Evolutionary conservation across 805 yeast species (phyloP).

Genomic region (Debaryomyces castellii): DNA sequence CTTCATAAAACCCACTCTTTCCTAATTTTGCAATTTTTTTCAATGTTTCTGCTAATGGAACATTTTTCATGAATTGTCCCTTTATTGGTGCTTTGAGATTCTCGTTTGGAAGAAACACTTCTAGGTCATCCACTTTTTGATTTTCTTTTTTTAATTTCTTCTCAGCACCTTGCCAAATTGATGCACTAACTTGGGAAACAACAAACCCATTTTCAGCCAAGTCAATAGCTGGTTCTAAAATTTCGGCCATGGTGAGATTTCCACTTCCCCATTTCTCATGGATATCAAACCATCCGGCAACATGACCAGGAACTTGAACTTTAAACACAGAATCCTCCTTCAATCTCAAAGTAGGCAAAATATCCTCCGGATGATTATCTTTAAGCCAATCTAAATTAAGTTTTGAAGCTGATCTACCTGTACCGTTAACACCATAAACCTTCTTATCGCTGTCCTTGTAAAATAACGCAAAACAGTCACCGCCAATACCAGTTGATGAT

Average conservation of each 20-base stretch:
- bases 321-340: slow-evolving; percentile 54
- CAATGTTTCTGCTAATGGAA: slow-evolving; percentile 52
- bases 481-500: slow-evolving; percentile 63
- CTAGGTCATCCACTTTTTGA: slow-evolving; percentile 24
- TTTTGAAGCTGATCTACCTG: slow-evolving; percentile 64
- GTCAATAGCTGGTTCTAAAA: slow-evolving; percentile 64
- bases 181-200: slow-evolving; percentile 58
- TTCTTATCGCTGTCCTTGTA: slow-evolving; percentile 49
- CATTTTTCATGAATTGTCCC: slow-evolving; percentile 59
- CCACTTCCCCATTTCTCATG: slow-evolving; percentile 72
- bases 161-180: slow-evolving; percentile 45
- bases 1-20: slow-evolving; percentile 66
- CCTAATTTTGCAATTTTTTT: slow-evolving; percentile 55
- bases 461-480: slow-evolving; percentile 65
- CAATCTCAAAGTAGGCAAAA: slow-evolving; percentile 42
- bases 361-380: slow-evolving; percentile 33
- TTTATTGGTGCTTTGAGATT: slow-evolving; percentile 43
- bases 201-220: slow-evolving; percentile 70
- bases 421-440: slow-evolving; percentile 71
- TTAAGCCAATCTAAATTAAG: slow-evolving; percentile 40
- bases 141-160: slow-evolving; percentile 38
- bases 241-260: slow-evolving; percentile 55
- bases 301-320: slow-evolving; percentile 75
- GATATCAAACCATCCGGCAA: slow-evolving; percentile 79
- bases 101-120: slow-evolving; percentile 36